phyloP scores from a whole-genome alignment of 495 filamentous ascomycete genomes.

The Extremus antarcticus region DNA sequence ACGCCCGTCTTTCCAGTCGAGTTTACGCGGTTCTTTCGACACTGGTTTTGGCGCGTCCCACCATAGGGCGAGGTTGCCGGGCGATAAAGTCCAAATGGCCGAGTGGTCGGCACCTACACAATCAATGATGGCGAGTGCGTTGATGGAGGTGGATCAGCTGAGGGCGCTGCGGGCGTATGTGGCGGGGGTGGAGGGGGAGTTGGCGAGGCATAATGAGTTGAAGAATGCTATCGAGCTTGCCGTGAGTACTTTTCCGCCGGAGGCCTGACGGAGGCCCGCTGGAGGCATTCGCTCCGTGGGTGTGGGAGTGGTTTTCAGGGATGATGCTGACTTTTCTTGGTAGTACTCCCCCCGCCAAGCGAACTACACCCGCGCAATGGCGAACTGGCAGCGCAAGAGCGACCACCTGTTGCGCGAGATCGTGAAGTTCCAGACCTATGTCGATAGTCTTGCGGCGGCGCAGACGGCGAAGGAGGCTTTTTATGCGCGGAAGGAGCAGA shows the following conservation, averaged over 20 bases:
- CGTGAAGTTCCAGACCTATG: constrained; percentile 91
- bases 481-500: constrained; percentile 22
- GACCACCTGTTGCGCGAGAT: constrained; percentile 87
- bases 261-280: too few relatives aligned
- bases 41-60: constrained; percentile 39
- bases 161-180: constrained; percentile 66
- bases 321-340: background rate
- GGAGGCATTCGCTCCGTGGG: too few relatives aligned
- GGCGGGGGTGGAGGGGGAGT: constrained; percentile 71
- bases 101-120: constrained; percentile 93
- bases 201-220: constrained; percentile 71
- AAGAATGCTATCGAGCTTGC: constrained; percentile 59
- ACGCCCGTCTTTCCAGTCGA: constrained; percentile 58
- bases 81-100: constrained; percentile 71
- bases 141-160: constrained; percentile 73
- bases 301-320: background rate
- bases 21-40: constrained; percentile 61
- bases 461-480: constrained; percentile 48
- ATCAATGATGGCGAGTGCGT: constrained; percentile 69
- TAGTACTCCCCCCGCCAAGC: constrained; percentile 73
- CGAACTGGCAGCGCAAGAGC: constrained; percentile 94
- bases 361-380: constrained; percentile 72
- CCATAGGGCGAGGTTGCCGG: constrained; percentile 52
- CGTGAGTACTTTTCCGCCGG: constrained; percentile 33
- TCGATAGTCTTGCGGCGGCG: constrained; percentile 62